Evolutionary conservation across 805 yeast genomes (phyloP).

Genomic region (Suhomyces pyralidae): DNA sequence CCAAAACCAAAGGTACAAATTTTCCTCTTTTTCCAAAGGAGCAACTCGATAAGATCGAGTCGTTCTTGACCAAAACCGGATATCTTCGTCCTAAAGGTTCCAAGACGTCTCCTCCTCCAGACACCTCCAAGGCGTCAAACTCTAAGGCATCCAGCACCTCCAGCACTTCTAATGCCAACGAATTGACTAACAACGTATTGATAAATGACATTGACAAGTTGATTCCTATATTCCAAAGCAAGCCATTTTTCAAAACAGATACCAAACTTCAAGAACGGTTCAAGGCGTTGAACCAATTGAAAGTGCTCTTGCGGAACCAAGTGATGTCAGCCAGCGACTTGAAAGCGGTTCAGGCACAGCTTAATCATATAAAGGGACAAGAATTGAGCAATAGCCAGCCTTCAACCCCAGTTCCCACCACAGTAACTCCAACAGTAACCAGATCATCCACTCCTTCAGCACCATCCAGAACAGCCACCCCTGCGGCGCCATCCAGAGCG

Average conservation of each 20-base stretch:
- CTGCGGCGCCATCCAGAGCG: conserved; percentile 5
- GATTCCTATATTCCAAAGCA: conserved; percentile 41
- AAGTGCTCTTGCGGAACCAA: conserved; percentile 37
- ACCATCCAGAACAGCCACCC: conserved; percentile 4
- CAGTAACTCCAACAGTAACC: conserved; percentile 12
- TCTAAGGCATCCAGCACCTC: background rate
- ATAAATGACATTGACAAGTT: conserved; percentile 37
- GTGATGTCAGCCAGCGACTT: conserved; percentile 34
- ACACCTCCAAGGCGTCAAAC: background rate
- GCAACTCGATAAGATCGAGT: conserved; percentile 69
- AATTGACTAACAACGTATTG: conserved; percentile 17
- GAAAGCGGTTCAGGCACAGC: conserved; percentile 35
- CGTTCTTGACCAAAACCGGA: conserved; percentile 50
- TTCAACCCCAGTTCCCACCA: conserved; percentile 13
- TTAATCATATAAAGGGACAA: conserved; percentile 37
- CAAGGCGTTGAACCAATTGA: conserved; percentile 44
- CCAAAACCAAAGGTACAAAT: conserved; percentile 57
- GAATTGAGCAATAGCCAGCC: conserved; percentile 11
- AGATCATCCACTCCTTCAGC: conserved; percentile 8
- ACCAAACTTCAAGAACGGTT: conserved; percentile 42
- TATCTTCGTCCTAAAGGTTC: conserved; percentile 9
- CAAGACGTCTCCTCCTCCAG: background rate
- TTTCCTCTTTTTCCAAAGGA: conserved; percentile 69
- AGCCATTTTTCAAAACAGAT: conserved; percentile 35
- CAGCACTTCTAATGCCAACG: background rate